Evolutionary conservation across 2,329 filamentous ascomycete species (phyloP), one percentile per base, ranked within the genome.

Genomic region (Cladosporium sp.): DNA sequence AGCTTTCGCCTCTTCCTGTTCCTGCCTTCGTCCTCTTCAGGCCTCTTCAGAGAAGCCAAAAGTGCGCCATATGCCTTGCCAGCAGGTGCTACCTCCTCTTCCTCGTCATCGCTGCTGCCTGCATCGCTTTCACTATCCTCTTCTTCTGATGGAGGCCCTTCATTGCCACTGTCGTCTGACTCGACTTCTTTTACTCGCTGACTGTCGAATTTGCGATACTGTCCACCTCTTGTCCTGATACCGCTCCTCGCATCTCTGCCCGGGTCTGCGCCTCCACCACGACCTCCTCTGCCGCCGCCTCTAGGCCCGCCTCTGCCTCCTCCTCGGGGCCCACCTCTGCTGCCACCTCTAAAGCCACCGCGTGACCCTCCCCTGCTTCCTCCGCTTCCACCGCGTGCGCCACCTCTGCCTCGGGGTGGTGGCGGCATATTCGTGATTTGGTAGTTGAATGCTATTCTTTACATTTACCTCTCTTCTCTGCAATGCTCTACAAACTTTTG

Each of bases 1-100:
- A 86, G 71, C 75, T 85, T 89, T 71, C 85, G 79, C 71, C 81
- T 83, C 73, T 83, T 88, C 23, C 78, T 79, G 58, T 78, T 79
- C 7, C 82, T 83, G 37, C 80, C 80, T 23, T 78, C 78, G 3
- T 77, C 69, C 14, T 78, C 76, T 18, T 76, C 73, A 18, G 75
- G 71, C 62, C 81, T 72, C 65, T 82, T 80, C 26, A 89, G 80
- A 2, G 86, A 80, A 67, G 86, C 82, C 18, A 89, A 77, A 18
- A 89, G 78, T 57, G 82, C 78, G 64, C 82, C 85, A 72, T 89
- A 89, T 11, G 86, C 82, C 65, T 76, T 78, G 5, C 74, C 69
- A 4, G 67, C 68, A 7, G 71, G 70, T 58, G 68, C 64, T 23
- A 69, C 67, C 26, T 71, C 72, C n/a, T 72, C 76, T 23, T 76